Evolutionary conservation across 1,284 basidiomycete genomes (phyloP).

Genomic region (Ustanciosporium gigantosporum): DNA sequence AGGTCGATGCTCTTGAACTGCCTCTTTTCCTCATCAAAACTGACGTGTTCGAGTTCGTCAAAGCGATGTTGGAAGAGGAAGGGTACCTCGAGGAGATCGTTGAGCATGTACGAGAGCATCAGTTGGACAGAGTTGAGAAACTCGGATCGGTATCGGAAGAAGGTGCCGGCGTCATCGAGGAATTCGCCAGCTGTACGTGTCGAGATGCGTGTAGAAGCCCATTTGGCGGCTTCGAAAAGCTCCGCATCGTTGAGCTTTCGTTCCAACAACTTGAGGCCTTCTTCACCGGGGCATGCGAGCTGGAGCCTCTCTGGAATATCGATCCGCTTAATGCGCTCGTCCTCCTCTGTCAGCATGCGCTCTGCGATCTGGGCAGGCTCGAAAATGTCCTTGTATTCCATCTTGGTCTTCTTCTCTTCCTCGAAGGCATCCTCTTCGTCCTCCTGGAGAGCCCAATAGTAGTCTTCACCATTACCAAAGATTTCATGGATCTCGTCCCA

Average conservation of each 20-base stretch:
- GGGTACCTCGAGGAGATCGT: slow-evolving; percentile 86
- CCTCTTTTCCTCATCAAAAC: slow-evolving; percentile 23
- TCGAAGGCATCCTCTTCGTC: slow-evolving; percentile 44
- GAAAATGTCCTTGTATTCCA: slow-evolving; percentile 88
- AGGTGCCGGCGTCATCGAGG: slow-evolving; percentile 66
- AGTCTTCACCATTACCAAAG: slow-evolving; percentile 95
- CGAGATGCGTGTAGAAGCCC: slow-evolving; percentile 87
- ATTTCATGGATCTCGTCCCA: slow-evolving; percentile 97
- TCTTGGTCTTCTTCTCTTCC: slow-evolving; percentile 63
- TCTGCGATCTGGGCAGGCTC: slow-evolving; percentile 95
- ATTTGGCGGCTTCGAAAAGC: slow-evolving; percentile 79
- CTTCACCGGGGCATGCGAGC: slow-evolving; percentile 70
- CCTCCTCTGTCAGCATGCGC: slow-evolving; percentile 88
- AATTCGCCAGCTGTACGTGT: slow-evolving; percentile 67
- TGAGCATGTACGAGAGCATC: slow-evolving; percentile 81
- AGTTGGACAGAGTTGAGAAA: slow-evolving; percentile 80
- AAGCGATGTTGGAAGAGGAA: slow-evolving; percentile 92
- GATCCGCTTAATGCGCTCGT: slow-evolving; percentile 81
- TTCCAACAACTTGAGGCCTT: slow-evolving; percentile 68
- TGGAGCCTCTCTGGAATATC: slow-evolving; percentile 98
- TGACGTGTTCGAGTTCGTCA: slow-evolving; percentile 80
- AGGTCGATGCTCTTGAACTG: slow-evolving; percentile 38
- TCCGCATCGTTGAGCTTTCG: slow-evolving; percentile 71
- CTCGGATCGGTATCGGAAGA: slow-evolving; percentile 69
- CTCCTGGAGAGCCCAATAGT: slow-evolving; percentile 87